A percentile compares a stretch with the other conserved stretches of the same genome.
Evolutionary conservation across 257 asterid species (phyloP).

Genomic region (Scutellaria baicalensis): DNA sequence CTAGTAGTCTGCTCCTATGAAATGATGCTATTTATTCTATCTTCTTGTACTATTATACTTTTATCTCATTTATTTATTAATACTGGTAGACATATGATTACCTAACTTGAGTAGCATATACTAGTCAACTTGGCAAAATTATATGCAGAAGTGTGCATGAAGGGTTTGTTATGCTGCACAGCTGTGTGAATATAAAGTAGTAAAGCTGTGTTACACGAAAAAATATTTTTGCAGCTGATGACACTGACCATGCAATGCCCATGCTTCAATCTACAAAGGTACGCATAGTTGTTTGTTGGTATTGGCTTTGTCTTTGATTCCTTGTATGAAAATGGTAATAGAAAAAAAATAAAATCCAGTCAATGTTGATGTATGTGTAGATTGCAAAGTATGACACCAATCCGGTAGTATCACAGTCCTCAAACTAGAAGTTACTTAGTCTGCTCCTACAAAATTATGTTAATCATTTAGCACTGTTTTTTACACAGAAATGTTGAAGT

Average conservation of each 20-base stretch:
- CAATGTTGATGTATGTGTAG: too few species aligned
- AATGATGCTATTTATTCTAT: not conserved
- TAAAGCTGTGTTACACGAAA: slow-evolving; percentile 13
- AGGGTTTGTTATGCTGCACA: slow-evolving; percentile 18
- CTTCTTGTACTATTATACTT: not conserved
- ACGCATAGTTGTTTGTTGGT: slow-evolving; percentile 23
- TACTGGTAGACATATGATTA: not conserved
- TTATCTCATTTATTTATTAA: not conserved
- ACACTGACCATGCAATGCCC: slow-evolving; percentile 19
- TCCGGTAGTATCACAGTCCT: too few species aligned
- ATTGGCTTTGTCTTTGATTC: slow-evolving; percentile 26
- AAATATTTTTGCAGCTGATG: slow-evolving; percentile 13
- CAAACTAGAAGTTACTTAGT: too few species aligned
- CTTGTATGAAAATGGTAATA: not conserved
- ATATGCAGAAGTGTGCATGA: not conserved
- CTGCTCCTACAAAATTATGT: not conserved
- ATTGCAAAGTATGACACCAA: too few species aligned
- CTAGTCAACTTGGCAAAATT: slow-evolving; percentile 15
- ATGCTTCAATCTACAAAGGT: slow-evolving; percentile 25
- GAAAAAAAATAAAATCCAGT: not conserved
- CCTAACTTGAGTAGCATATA: not conserved
- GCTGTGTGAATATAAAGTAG: slow-evolving; percentile 22
- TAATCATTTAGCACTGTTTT: not conserved
- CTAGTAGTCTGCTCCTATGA: not conserved
- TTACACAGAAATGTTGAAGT: not conserved